Base-by-base conservation (phyloP, 768 basidiomycete genomes). In the Suillus ampliporus region DNA sequence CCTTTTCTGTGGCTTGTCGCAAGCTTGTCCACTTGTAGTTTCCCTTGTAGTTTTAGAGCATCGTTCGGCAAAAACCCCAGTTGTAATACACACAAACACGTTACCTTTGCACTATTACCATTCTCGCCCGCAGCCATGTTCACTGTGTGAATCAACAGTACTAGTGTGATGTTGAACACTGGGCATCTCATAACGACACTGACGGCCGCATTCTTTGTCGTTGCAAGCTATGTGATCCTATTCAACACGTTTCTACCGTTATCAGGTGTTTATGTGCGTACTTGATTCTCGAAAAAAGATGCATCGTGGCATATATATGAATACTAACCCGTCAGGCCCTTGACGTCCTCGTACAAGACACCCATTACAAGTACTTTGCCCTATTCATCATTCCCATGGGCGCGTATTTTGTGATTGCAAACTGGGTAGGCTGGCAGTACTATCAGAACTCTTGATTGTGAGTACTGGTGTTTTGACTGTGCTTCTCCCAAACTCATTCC, bases 341-440 rank as follows among this genome's bases (percentile, higher is more conserved):
- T 62, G 87, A 90, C 71, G 69, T 76, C 57, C 78, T 95, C 11
- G 87, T 85, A 2, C 69, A 76, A 44, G 95, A 97, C 78, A 86
- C 80, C 26, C 93, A 97, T 72, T 97, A 97, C 86, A 96, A 95
- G 77, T 97, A 97, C 76, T 86, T 97, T 67, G 69, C 77, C 35
- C 76, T 95, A 13, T 77, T 97, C 43, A 80, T 95, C 48, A 83
- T 98, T 50, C 95, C 97, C 14, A 89, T 89, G 9, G 86, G 83
- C 11, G 82, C 90, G 44, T 95, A 94, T 77, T 97, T 95, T 75
- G 91, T 94, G 58, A 99, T 99, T 69, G 94, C 95, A 46, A 98
- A 98, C 71, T 99, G 97, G 97, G 93, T 97, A 43, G 96, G 96
- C 46, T 98, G 95, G 95, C 95, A 98, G 75, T 97, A 94, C 76